Percentiles rank a stretch among this genome's conserved stretches.
Evolutionary conservation across 495 filamentous ascomycete species (phyloP).

Genomic region (Aspergillus cavernicola): DNA sequence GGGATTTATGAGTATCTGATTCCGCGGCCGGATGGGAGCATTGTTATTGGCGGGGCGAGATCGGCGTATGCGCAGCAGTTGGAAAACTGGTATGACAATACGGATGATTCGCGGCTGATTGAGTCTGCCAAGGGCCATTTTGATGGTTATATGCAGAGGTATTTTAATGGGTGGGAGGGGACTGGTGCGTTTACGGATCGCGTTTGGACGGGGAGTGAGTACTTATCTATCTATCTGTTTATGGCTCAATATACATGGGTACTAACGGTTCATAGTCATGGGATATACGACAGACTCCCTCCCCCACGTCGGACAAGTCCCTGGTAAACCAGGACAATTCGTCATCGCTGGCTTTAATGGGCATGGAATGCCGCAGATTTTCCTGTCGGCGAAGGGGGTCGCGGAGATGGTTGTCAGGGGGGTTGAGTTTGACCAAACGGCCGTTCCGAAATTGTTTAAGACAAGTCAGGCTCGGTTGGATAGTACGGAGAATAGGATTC

Average conservation of each 20-base stretch:
- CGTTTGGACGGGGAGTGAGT: conserved; percentile 53
- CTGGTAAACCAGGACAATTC: conserved; percentile 30
- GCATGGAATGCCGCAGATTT: conserved; percentile 49
- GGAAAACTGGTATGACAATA: conserved; percentile 46
- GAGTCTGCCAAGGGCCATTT: conserved; percentile 39
- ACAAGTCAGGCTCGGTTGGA: not conserved
- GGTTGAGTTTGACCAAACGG: not conserved
- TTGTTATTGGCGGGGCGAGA: conserved; percentile 51
- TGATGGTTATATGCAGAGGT: conserved; percentile 45
- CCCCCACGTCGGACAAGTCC: conserved; percentile 46
- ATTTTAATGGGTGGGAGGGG: conserved; percentile 49
- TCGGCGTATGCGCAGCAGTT: conserved; percentile 30
- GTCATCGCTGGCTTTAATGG: conserved; percentile 49
- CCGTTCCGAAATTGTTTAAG: not conserved
- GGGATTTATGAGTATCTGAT: conserved; percentile 49
- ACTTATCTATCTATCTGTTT: too few species aligned
- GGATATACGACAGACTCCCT: conserved; percentile 37
- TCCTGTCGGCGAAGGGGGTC: conserved; percentile 41
- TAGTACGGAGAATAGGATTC: not conserved
- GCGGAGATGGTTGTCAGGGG: conserved; percentile 19
- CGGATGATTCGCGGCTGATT: conserved; percentile 45
- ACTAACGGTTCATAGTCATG: too few species aligned
- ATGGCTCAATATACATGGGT: too few species aligned
- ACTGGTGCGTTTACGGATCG: conserved; percentile 37
- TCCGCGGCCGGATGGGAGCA: conserved; percentile 45